Conservation (phyloP, 768 basidiomycete genomes). For the Amanita rimosa region DNA sequence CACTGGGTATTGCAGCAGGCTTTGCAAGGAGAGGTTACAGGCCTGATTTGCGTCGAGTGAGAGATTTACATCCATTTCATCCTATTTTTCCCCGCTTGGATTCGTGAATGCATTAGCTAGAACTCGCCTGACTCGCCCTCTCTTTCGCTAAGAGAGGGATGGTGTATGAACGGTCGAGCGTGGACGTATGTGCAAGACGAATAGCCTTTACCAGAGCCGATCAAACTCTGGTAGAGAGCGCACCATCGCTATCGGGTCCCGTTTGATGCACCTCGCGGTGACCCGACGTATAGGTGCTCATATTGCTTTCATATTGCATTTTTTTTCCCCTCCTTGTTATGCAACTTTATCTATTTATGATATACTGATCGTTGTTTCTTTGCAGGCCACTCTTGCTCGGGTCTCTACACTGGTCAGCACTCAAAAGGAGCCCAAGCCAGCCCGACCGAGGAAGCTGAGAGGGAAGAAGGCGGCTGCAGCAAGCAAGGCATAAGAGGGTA, state of each 20-base stretch:
- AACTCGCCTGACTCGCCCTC: constrained; percentile 61
- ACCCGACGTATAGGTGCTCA: constrained; percentile 68
- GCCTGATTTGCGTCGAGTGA: constrained; percentile 67
- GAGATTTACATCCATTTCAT: constrained; percentile 18
- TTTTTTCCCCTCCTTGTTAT: neutral
- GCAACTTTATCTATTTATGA: constrained; percentile 9
- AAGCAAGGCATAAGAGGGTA: constrained; percentile 18
- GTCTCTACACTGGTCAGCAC: constrained; percentile 60
- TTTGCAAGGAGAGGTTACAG: constrained; percentile 61
- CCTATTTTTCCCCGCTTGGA: constrained; percentile 5
- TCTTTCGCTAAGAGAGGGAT: constrained; percentile 9
- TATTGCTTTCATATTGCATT: constrained; percentile 21
- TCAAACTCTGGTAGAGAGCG: constrained; percentile 50
- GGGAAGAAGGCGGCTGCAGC: constrained; percentile 41
- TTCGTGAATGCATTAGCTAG: constrained; percentile 54
- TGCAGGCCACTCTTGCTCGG: constrained; percentile 65
- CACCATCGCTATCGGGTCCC: constrained; percentile 75
- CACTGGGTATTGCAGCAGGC: constrained; percentile 51
- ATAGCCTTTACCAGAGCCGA: constrained; percentile 37
- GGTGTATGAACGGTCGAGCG: constrained; percentile 72
- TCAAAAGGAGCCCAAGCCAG: constrained; percentile 60
- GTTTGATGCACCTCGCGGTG: constrained; percentile 46
- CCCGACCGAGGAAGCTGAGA: constrained; percentile 58
- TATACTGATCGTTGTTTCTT: constrained; percentile 8
- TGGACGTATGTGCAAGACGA: constrained; percentile 88